Evolutionary conservation across 306 rosid species (phyloP).

Genomic region (Malus domestica): DNA sequence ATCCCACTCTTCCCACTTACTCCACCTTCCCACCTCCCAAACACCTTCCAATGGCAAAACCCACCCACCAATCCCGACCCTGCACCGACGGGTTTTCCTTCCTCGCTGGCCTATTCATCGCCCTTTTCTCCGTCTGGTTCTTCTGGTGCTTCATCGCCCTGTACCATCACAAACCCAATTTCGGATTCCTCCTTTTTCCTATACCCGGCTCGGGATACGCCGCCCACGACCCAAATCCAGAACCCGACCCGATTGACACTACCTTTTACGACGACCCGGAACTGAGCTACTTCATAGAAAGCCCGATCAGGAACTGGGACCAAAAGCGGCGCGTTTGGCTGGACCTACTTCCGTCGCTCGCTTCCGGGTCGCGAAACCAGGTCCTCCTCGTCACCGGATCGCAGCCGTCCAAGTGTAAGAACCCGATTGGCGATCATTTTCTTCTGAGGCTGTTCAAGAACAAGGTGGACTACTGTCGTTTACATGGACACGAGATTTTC

Average conservation of each 20-base stretch:
- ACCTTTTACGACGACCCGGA: slow-evolving; percentile 42
- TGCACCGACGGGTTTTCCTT: slow-evolving; percentile 5
- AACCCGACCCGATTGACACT: background rate
- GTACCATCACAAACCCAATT: background rate
- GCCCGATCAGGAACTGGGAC: slow-evolving; percentile 38
- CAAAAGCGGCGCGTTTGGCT: slow-evolving; percentile 37
- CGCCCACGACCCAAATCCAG: background rate
- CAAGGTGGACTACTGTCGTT: slow-evolving; percentile 47
- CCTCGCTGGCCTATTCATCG: background rate
- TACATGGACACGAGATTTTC: slow-evolving; percentile 32
- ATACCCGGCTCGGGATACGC: background rate
- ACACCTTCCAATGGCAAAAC: slow-evolving; percentile 18
- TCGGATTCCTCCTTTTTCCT: background rate
- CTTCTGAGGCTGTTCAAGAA: slow-evolving; percentile 45
- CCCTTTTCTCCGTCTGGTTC: background rate
- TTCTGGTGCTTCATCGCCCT: background rate
- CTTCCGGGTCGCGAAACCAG: background rate
- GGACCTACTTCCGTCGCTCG: slow-evolving; percentile 11
- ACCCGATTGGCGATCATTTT: slow-evolving; percentile 38
- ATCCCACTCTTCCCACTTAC: background rate
- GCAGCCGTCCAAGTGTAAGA: slow-evolving; percentile 31
- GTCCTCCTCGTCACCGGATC: slow-evolving; percentile 39
- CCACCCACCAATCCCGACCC: background rate
- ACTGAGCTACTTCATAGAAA: slow-evolving; percentile 26
- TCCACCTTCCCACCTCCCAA: background rate